These are phyloP conservation scores for Elaeis oleifera DNA, from an alignment of 202 grass and related monocot genomes.

Conservation along the genomic window DNA sequence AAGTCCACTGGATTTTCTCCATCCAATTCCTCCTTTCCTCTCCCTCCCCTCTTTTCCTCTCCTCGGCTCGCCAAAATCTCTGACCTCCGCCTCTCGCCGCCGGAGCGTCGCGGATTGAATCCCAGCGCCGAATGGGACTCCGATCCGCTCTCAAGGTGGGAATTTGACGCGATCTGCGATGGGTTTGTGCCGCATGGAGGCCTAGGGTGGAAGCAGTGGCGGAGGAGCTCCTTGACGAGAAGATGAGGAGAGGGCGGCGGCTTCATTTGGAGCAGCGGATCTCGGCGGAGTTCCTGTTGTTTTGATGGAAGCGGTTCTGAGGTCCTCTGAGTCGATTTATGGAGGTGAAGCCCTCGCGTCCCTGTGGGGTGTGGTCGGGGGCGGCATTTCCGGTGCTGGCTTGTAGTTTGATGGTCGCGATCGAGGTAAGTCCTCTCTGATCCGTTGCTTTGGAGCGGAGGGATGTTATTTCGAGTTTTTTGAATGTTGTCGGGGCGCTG, in stretches of 20 bases:
- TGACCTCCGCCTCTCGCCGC: not conserved
- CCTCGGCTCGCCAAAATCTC: not conserved
- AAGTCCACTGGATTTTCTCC: no score
- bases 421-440: slow-evolving; percentile 25
- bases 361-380: slow-evolving; percentile 33
- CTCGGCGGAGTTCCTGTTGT: slow-evolving; percentile 21
- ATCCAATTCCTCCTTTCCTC: slow-evolving; percentile 1
- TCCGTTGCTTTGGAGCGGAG: not conserved
- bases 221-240: not conserved
- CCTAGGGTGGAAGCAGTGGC: not conserved
- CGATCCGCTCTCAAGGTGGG: slow-evolving; percentile 6
- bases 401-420: slow-evolving; percentile 23
- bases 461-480: slow-evolving; percentile 2
- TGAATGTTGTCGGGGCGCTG: not conserved
- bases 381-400: slow-evolving; percentile 37
- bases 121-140: not conserved
- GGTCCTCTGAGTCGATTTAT: slow-evolving; percentile 37
- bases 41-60: not conserved
- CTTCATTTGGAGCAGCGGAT: slow-evolving; percentile 22
- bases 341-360: slow-evolving; percentile 49
- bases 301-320: slow-evolving; percentile 56
- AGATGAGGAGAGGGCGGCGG: not conserved
- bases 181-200: not conserved
- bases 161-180: slow-evolving; percentile 8
- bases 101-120: slow-evolving; percentile 12